Base-by-base conservation (phyloP, 1,139 yeast genomes). In the Taphrina wiesneri region DNA sequence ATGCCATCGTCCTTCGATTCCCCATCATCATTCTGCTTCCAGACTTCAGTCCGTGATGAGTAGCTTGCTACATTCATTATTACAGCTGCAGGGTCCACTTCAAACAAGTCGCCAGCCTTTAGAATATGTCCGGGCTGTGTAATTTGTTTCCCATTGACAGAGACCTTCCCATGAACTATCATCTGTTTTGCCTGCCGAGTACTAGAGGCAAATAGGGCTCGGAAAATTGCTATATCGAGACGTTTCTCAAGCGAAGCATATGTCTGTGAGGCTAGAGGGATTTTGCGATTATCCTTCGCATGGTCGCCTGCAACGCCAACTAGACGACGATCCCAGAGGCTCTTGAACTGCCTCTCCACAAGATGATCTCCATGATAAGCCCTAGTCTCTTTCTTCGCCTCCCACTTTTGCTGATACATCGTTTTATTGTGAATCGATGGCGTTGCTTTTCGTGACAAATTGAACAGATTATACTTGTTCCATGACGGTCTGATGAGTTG, bases 331-430 rank as follows among this genome's bases (percentile, higher is more conserved):
- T 63, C 59, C 61, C 72, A 70, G 21, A 66, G 39, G 7, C 68
- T 66, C 59, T 68, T 69, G 85, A 92, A 90, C 74, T 93, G 85
- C 30, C 85, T 80, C 76, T 93, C 99, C 0, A 95, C 88, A 67
- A 93, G 78, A 75, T 88, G 92, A 74, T 93, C 98, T 72, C 99
- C 99, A 75, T 93, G 99, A 76, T 93, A 93, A 0, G 95, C 88
- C 78, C 99, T 84, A 3, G 98, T 87, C 75, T 91, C 97, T 74
- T 87, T 87, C 76, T 95, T 93, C 65, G 97, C 87, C 9, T 82
- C 79, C 92, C 96, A 93, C 78, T 91, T 90, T 77, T 92, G 97
- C 78, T 91, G 97, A 78, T 82, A 93, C 67, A 90, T 78, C 17
- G 91, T 83, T 73, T 83, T 84, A 9, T 85, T 82, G 67, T 81